A percentile compares a stretch with the other conserved stretches of the same genome.
phyloP scores from a whole-genome alignment of 2,329 filamentous ascomycete species.

The Colletotrichum liriopes region DNA sequence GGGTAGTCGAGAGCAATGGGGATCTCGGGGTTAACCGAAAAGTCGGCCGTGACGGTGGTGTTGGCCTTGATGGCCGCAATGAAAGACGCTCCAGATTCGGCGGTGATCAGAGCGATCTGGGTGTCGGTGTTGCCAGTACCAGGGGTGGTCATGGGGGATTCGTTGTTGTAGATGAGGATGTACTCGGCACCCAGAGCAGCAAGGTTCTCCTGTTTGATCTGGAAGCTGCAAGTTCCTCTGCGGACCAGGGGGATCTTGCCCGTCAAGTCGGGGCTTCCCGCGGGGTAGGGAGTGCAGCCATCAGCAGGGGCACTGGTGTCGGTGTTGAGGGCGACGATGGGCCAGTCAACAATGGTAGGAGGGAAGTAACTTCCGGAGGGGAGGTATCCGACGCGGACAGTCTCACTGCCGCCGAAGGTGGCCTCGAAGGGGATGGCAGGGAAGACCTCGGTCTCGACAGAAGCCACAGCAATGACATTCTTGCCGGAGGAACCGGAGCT shows the following conservation, averaged over 20 bases:
- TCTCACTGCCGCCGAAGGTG: slow-evolving; percentile 49
- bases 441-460: slow-evolving; percentile 53
- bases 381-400: slow-evolving; percentile 52
- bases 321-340: slow-evolving; percentile 47
- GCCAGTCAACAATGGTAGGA: slow-evolving; percentile 53
- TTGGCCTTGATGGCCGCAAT: slow-evolving; percentile 47
- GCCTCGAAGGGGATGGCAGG: slow-evolving; percentile 51
- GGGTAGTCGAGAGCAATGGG: slow-evolving; percentile 46
- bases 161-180: slow-evolving; percentile 52
- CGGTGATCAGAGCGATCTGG: slow-evolving; percentile 46
- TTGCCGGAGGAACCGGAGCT: slow-evolving; percentile 58
- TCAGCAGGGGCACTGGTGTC: slow-evolving; percentile 47
- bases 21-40: slow-evolving; percentile 47
- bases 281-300: slow-evolving; percentile 48
- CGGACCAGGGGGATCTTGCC: slow-evolving; percentile 47
- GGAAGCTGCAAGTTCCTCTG: slow-evolving; percentile 53
- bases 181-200: slow-evolving; percentile 47
- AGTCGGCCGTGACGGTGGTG: slow-evolving; percentile 50
- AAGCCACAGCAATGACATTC: slow-evolving; percentile 61
- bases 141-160: slow-evolving; percentile 42
- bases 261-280: slow-evolving; percentile 33
- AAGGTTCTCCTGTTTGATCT: slow-evolving; percentile 49
- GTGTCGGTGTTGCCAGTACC: slow-evolving; percentile 32
- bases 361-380: slow-evolving; percentile 53
- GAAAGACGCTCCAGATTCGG: slow-evolving; percentile 46